phyloP scores from a whole-genome alignment of 371 early-diverging fungal species.

The Mucor sp. region DNA sequence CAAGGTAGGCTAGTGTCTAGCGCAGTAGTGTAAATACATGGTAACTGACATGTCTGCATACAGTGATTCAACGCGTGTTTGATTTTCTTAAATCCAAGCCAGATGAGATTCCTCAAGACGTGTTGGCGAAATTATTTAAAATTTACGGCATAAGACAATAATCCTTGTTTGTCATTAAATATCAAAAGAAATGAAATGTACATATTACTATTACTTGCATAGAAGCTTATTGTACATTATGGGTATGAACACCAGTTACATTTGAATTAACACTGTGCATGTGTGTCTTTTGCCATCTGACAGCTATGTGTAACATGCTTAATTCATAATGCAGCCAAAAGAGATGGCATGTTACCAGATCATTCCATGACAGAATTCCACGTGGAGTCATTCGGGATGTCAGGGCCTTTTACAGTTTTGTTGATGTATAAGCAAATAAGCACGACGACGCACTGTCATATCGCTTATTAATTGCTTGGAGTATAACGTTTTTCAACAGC shows the following conservation, averaged over 20 bases:
- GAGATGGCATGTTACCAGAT: background rate
- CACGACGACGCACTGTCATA: too few relatives aligned
- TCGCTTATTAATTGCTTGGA: too few relatives aligned
- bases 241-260: background rate
- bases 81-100: background rate
- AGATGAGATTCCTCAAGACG: background rate
- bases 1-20: constrained; percentile 39
- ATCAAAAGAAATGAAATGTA: background rate
- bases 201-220: too few relatives aligned
- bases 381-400: background rate
- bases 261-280: background rate
- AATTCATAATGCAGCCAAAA: background rate
- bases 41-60: background rate
- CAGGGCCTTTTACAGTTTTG: too few relatives aligned
- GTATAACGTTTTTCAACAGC: too few relatives aligned
- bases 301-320: background rate
- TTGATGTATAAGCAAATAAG: too few relatives aligned
- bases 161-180: background rate
- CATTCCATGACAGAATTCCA: background rate
- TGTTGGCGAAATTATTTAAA: background rate
- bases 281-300: background rate
- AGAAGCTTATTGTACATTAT: too few relatives aligned
- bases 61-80: constrained; percentile 6
- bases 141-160: background rate
- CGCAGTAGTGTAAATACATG: background rate